Base-by-base conservation (phyloP, 306 rosid genomes). In the Vachellia collinsii region DNA sequence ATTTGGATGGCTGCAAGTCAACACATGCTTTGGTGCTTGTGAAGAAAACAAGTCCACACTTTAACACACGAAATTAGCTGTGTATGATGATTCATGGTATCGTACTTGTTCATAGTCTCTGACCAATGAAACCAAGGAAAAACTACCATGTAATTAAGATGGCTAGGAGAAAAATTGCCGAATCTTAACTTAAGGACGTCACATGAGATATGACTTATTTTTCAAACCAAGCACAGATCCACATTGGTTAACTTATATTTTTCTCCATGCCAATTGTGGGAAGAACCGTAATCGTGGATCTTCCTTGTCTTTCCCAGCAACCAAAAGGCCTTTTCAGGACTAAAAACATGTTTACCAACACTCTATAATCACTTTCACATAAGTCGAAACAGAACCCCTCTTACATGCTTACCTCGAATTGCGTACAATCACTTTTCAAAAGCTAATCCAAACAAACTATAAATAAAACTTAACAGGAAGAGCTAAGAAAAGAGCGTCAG, bases 181-280 rank as follows among this genome's bases (percentile, higher is more conserved):
- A 69, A 85, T 29, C 34, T 29, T 29, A 29, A 29, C 34, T 29
- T 29, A 29, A 29, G 34, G 34, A 29, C 34, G 34, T 29, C 41
- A 8, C 70, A 56, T 13, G 46, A 80, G 17, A 20, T 9, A 0
- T 76, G 22, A 53, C 22, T 53, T 9, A 23, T 19, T 53, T 53
- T 53, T 19, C 10, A 53, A 53, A 53, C 59, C 6, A 8, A 6
- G 59, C 59, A 6, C 59, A 19, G 19, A 14, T 48, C 54, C n/a
- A 14, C n/a, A 14, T 48, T 48, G 38, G 17, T 46, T 12, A 43
- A 5, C 86, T 93, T 93, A 81, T 94, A 92, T 78, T 87, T 87
- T 86, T 93, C 98, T 67, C 94, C 97, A 94, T 93, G 85, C 37
- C 51, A 83, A 84, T 75, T 46, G 46, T 67, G 14, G 70, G 44